A percentile compares a stretch with the other conserved stretches of the same genome.
phyloP scores from a whole-genome alignment of 176 grass and related monocot species.

The Triticum timopheevii region DNA sequence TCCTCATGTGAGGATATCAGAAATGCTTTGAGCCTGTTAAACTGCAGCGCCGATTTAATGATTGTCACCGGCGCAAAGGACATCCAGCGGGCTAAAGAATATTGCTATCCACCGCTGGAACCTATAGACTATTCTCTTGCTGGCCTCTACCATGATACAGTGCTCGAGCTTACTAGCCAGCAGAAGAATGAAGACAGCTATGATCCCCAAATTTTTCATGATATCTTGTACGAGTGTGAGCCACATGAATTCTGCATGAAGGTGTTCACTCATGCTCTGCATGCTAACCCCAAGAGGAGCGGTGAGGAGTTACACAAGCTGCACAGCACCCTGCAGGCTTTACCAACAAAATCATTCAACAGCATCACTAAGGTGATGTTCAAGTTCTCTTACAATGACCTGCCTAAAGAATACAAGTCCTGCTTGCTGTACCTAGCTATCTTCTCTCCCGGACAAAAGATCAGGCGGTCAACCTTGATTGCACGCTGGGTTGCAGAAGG shows the following conservation, averaged over 20 bases:
- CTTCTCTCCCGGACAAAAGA: neutral
- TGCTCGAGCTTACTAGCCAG: neutral
- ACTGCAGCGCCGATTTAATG: neutral
- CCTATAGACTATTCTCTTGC: neutral
- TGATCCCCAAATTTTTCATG: neutral
- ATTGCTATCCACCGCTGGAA: neutral
- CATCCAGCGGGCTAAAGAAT: neutral
- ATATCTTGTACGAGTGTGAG: neutral
- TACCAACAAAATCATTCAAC: too few species aligned
- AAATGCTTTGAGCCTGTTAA: neutral
- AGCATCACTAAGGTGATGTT: neutral
- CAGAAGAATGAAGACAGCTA: neutral
- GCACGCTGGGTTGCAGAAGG: neutral
- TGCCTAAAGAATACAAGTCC: neutral
- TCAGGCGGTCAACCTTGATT: conserved; percentile 8
- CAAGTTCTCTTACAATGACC: neutral
- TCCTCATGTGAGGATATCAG: neutral
- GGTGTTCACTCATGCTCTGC: neutral
- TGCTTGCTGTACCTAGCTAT: conserved; percentile 18
- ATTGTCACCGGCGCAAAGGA: neutral
- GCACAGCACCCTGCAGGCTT: too few species aligned
- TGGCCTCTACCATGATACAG: neutral
- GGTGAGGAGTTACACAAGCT: neutral
- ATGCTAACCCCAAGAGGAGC: neutral
- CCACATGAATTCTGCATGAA: neutral